Percentiles rank a stretch among this genome's conserved stretches.
Conservation (phyloP, 768 basidiomycete genomes). For the Cystobasidium ongulense region DNA sequence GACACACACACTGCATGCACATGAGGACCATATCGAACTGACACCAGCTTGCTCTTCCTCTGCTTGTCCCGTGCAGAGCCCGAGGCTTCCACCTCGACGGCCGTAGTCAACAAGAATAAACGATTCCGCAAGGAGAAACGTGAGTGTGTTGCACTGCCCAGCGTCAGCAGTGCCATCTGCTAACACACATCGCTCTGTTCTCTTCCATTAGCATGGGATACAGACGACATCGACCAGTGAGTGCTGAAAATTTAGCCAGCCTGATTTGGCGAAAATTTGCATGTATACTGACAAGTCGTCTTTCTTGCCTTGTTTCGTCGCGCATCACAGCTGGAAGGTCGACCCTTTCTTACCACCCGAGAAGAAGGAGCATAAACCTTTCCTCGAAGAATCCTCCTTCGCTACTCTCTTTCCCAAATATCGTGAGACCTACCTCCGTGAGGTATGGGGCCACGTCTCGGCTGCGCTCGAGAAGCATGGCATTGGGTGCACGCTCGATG, state of each 20-base stretch:
- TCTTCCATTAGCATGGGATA: conserved; percentile 76
- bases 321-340: conserved; percentile 61
- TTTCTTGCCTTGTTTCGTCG: neutral
- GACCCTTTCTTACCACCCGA: conserved; percentile 56
- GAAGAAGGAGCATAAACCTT: conserved; percentile 62
- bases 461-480: conserved; percentile 73
- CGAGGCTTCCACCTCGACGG: conserved; percentile 19
- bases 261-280: neutral
- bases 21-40: neutral
- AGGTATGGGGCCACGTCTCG: conserved; percentile 88
- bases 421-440: conserved; percentile 88
- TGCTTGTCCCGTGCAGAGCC: neutral
- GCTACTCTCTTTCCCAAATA: conserved; percentile 98
- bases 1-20: no score
- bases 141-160: conserved; percentile 47
- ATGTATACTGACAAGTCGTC: neutral
- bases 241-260: conserved; percentile 42
- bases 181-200: conserved; percentile 20
- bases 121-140: conserved; percentile 89
- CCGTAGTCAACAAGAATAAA: conserved; percentile 59
- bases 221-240: conserved; percentile 97
- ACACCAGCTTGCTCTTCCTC: neutral
- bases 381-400: conserved; percentile 93
- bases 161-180: neutral
- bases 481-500: conserved; percentile 79